Evolutionary conservation across 129 eudicot species (phyloP).

Genomic region (Ambrosia trifida): DNA sequence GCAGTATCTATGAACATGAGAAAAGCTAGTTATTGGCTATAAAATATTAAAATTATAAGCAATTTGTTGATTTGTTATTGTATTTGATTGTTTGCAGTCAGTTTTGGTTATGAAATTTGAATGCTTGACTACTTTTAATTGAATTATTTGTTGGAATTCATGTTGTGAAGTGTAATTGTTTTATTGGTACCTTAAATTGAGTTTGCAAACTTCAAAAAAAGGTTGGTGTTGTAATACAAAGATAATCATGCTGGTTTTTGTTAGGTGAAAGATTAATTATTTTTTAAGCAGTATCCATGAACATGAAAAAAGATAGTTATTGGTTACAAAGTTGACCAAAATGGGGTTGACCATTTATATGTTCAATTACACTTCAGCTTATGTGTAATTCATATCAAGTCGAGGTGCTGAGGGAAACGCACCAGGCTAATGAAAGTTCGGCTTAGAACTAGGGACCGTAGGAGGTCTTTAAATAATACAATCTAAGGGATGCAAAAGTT

Average conservation of each 20-base stretch:
- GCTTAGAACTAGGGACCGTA: no score
- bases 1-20: neutral
- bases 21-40: slow-evolving; percentile 1
- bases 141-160: neutral
- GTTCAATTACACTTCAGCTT: slow-evolving; percentile 5
- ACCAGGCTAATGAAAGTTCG: no score
- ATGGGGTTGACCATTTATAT: slow-evolving; percentile 10
- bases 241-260: slow-evolving; percentile 6
- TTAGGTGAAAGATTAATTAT: neutral
- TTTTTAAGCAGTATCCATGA: neutral
- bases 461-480: no score
- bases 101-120: neutral
- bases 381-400: neutral
- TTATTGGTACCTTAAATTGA: neutral
- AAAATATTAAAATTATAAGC: no score
- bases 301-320: slow-evolving; percentile 9
- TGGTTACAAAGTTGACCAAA: neutral
- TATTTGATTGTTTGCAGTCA: neutral
- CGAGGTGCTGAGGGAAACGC: no score
- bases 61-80: neutral
- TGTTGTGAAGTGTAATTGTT: neutral
- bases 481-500: no score
- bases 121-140: neutral
- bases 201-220: neutral
- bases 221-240: neutral